A percentile compares a stretch with the other conserved stretches of the same genome.
Evolutionary conservation across 2,329 filamentous ascomycete species (phyloP).

Genomic region (Arthroderma sp.): DNA sequence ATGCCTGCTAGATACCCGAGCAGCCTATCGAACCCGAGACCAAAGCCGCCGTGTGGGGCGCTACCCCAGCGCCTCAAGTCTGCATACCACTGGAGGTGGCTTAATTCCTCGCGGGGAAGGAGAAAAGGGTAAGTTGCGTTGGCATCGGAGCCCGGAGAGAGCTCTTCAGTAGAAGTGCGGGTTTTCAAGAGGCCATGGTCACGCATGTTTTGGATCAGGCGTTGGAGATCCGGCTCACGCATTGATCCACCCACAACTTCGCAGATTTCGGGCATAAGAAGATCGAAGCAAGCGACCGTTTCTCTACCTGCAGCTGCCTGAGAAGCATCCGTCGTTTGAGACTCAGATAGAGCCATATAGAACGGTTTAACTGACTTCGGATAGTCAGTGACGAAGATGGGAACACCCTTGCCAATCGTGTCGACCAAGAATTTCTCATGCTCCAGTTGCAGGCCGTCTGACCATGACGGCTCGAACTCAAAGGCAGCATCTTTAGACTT

Average conservation of each 20-base stretch:
- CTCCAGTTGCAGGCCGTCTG: conserved; percentile 67
- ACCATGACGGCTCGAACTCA: conserved; percentile 55
- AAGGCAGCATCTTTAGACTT: conserved; percentile 43
- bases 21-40: conserved; percentile 77
- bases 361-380: conserved; percentile 84
- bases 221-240: conserved; percentile 63
- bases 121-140: conserved; percentile 25
- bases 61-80: conserved; percentile 85
- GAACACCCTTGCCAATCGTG: conserved; percentile 47
- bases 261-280: conserved; percentile 71
- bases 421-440: conserved; percentile 82
- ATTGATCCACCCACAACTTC: conserved; percentile 82
- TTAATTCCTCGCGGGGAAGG: conserved; percentile 26
- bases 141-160: conserved; percentile 2
- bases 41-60: conserved; percentile 82
- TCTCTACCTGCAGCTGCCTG: conserved; percentile 8
- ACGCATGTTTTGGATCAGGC: conserved; percentile 58
- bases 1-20: conserved; percentile 73
- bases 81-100: conserved; percentile 68
- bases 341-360: conserved; percentile 56
- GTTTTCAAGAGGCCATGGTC: conserved; percentile 46
- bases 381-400: conserved; percentile 88
- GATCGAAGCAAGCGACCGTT: conserved; percentile 82
- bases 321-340: conserved; percentile 5
- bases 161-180: conserved; percentile 10